Evolutionary conservation across 1,284 basidiomycete genomes (phyloP), one percentile per base, ranked within the genome.

Genomic region (Puccinia horiana): DNA sequence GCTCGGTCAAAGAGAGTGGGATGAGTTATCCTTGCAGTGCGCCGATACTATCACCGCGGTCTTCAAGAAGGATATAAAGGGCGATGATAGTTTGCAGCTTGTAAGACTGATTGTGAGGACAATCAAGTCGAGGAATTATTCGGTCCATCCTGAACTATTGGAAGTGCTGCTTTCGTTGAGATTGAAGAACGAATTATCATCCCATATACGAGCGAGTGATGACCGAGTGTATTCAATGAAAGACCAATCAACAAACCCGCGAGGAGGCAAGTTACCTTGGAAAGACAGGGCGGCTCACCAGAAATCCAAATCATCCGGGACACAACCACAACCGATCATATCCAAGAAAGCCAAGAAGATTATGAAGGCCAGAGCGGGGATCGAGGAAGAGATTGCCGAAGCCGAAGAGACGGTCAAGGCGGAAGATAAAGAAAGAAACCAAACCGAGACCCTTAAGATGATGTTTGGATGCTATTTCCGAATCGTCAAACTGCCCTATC

Each of bases 401-500:
- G 98, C 97, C 2, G 94, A 94, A 85, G 96, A 95, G 26, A 94
- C 95, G 85, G 92, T 99, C 44, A 93, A 98, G 88, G 91, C 92
- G 85, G 95, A 99, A 88, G 95, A 98, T 86, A 91, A 94, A 83
- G 92, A 92, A 54, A 89, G 90, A 61, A 87, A 96, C 93, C 95
- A 96, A 90, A 99, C 96, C 18, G 97, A 99, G 88, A 98, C 97
- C 75, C 90, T 99, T 84, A 99, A 99, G 88, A 91, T 99, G 83
- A 90, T 99, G 65, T 99, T 99, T 87, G 95, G 96, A 37, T 90
- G 99, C 72, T 99, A 99, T 88, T 99, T 99, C 88, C 92, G 93
- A 84, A 93, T 99, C 85, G 89, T 99, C 84, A 99, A 99, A 88
- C 92, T 92, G 85, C 91, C 93, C 8, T 89, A 89, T n/a, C 92